Base-by-base conservation (phyloP, 257 asterid genomes). In the Fraxinus quadrangulata region DNA sequence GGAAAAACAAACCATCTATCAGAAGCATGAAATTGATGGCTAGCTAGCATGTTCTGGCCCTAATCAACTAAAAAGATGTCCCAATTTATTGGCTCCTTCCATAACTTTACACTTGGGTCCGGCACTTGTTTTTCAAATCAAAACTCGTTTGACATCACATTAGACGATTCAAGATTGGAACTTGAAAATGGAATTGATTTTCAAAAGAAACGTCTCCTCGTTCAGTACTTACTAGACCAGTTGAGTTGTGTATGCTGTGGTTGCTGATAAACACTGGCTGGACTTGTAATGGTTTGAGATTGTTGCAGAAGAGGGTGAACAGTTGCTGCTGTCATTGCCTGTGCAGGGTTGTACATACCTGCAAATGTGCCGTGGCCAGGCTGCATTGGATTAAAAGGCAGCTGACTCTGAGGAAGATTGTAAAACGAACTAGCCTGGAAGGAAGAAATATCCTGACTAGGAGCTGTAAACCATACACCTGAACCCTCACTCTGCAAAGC, bases 211-310 rank as follows among this genome's bases (percentile, higher is more conserved):
- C 34, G 4, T 70, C 40, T 49, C 72, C 39, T 68, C 45, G 37
- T 84, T 88, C 81, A 94, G 83, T 91, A 94, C 89, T 81, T 91
- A 87, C 84, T 88, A 11, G 98, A 97, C 98, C 98, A 94, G 84
- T 90, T 94, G 37, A 89, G 84, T 45, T 92, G 97, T 13, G 95
- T 75, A 49, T 89, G 98, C 85, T 94, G 98, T 26, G 89, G 93
- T 86, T 91, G 98, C 85, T 94, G 98, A 89, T 91, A 94, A 73
- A 88, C 86, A 73, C 63, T 87, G 71, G 84, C 86, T 1, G 91
- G 86, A 71, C 87, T 91, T 30, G 92, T 84, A 68, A 91, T 86
- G 78, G 97, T 87, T 80, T 92, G 98, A 68, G 97, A 82, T 80
- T 92, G 98, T 70, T 94, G 98, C 87, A 92, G 71, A 63, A 94